These are phyloP conservation scores for Drechslerella dactyloides DNA, from an alignment of 2,329 filamentous ascomycete species.

Conservation along the genomic window DNA sequence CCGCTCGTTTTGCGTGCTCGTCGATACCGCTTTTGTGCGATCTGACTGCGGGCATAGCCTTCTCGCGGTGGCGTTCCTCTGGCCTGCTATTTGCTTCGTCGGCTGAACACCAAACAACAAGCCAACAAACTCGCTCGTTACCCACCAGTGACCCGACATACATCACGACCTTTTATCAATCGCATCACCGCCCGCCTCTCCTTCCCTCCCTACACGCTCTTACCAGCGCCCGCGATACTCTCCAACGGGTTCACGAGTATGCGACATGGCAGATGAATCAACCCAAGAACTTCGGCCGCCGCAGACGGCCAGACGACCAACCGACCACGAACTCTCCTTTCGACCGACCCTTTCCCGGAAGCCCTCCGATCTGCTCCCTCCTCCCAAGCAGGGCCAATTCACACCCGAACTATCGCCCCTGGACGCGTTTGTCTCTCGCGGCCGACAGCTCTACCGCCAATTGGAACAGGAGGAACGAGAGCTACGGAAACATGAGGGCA, in stretches of 20 bases:
- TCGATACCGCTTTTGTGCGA: neutral
- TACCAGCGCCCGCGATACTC: too few species aligned
- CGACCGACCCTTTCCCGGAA: conserved; percentile 34
- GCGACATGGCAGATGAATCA: conserved; percentile 47
- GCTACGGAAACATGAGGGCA: conserved; percentile 21
- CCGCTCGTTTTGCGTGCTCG: conserved; percentile 1
- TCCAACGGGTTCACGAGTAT: conserved; percentile 6
- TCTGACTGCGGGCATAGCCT: neutral
- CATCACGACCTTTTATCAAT: neutral
- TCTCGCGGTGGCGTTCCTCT: neutral
- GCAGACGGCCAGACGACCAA: conserved; percentile 24
- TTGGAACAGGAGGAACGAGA: conserved; percentile 64
- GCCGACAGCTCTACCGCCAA: conserved; percentile 82
- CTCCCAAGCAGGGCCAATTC: conserved; percentile 66
- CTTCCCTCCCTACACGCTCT: neutral
- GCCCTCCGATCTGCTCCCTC: conserved; percentile 43
- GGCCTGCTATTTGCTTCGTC: too few species aligned
- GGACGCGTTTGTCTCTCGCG: conserved; percentile 93
- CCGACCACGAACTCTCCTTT: conserved; percentile 47
- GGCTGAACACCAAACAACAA: too few species aligned
- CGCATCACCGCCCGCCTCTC: neutral
- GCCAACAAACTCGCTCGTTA: too few species aligned
- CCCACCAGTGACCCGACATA: too few species aligned
- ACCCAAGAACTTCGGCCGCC: conserved; percentile 36
- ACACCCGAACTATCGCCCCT: conserved; percentile 91